Evolutionary conservation across 805 yeast species (phyloP), one percentile per base, ranked within the genome.

Genomic region (Candida multigemmis): DNA sequence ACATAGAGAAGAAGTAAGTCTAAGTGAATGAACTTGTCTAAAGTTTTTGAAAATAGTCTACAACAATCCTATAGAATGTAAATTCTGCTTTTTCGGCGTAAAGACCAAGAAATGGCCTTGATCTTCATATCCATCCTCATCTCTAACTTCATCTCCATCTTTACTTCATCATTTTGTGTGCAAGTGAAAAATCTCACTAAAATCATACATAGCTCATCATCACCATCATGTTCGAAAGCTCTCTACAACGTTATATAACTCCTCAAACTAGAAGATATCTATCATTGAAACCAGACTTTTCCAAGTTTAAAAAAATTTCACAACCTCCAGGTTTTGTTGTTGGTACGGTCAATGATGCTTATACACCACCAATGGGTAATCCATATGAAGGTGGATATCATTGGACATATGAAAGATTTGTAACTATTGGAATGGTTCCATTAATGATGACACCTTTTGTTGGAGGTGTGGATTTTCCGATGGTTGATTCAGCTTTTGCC

Each of bases 291-390:
- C 68, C 68, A 53, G 68, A 51, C 58, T 71, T 53, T 40, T 73
- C 56, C 23, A 56, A 50, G 30, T 53, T 46, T 27, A 75, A 74
- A 38, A 62, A 68, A 24, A 71, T 74, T 33, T 77, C 78, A 32
- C 93, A 83, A 56, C 89, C 93, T 19, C 83, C 96, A 23, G 97
- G 96, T 20, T 68, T 80, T 50, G 77, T 89, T 31, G 77, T 77
- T 24, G 97, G 96, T n/a, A 75, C 87, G 5, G 94, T 87, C 25
- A 91, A 89, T 54, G 97, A 91, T 36, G 86, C 97, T 10, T 80
- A 68, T 44, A 57, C 61, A 18, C 60, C 73, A 10, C 96, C 96
- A 21, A 53, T 64, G 21, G 50, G 76, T 4, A 64, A 71, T 44
- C 71, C 65, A 38, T 46, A 64, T 26, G 87, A 85, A 46, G 96